Percentiles rank a stretch among this genome's conserved stretches.
phyloP scores from a whole-genome alignment of 2,329 filamentous ascomycete species.

The Colletotrichum somersetense region DNA sequence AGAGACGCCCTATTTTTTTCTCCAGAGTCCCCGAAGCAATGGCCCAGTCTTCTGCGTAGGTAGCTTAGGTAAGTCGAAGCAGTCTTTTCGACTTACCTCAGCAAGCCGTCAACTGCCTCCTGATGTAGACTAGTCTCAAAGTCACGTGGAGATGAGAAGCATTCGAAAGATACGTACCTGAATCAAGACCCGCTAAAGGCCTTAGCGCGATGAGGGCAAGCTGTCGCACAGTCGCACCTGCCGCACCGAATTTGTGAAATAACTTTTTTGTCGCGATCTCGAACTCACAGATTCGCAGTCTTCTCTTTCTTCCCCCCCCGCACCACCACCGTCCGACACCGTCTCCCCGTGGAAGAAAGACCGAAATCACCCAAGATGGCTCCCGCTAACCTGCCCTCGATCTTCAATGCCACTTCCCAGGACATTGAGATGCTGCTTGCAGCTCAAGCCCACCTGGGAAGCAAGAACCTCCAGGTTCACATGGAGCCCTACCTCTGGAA shows the following conservation, averaged over 20 bases:
- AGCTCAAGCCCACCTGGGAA: slow-evolving; percentile 95
- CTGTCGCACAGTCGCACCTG: slow-evolving; percentile 13
- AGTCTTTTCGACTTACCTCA: background rate
- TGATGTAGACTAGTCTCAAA: background rate
- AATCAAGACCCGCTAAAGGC: background rate
- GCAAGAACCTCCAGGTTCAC: slow-evolving; percentile 99
- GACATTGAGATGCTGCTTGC: slow-evolving; percentile 99
- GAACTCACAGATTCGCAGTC: slow-evolving; percentile 31
- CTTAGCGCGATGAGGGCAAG: slow-evolving; percentile 29
- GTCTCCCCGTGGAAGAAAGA: slow-evolving; percentile 42
- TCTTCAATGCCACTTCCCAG: slow-evolving; percentile 97
- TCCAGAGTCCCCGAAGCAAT: slow-evolving; percentile 20
- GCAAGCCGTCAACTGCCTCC: background rate
- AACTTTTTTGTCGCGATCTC: slow-evolving; percentile 24
- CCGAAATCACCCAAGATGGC: slow-evolving; percentile 78
- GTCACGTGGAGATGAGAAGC: background rate
- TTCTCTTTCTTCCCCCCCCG: slow-evolving; percentile 22
- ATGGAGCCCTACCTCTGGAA: slow-evolving; percentile 99
- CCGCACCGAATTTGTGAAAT: slow-evolving; percentile 12
- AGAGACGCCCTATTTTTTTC: slow-evolving; percentile 41
- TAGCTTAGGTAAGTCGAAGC: background rate
- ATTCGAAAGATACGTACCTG: background rate
- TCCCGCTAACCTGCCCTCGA: slow-evolving; percentile 90
- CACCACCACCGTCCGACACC: slow-evolving; percentile 46
- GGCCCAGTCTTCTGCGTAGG: slow-evolving; percentile 13